Percentiles rank a stretch among this genome's conserved stretches.
Evolutionary conservation across 1,284 basidiomycete species (phyloP).

Genomic region (Ustilago vetiveriae): DNA sequence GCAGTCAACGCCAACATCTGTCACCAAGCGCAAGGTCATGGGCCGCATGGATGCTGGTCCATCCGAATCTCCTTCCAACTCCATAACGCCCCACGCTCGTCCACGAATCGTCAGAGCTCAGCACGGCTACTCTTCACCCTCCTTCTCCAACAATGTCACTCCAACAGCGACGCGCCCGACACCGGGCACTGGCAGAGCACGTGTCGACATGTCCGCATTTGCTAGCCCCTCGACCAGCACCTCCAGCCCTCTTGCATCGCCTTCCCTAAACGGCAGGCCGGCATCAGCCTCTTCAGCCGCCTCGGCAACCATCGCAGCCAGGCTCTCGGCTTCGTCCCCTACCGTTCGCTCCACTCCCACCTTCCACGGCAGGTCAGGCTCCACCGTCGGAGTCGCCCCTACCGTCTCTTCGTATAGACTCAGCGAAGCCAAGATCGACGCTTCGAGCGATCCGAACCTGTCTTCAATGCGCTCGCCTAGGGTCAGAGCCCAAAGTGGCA

Average conservation of each 20-base stretch:
- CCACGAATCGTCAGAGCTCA: constrained; percentile 37
- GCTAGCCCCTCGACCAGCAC: constrained; percentile 24
- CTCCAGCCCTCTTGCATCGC: constrained; percentile 41
- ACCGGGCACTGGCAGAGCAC: constrained; percentile 24
- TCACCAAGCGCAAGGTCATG: constrained; percentile 49
- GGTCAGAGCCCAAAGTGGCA: constrained; percentile 22
- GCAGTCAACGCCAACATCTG: constrained; percentile 34
- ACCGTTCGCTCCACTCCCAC: constrained; percentile 25
- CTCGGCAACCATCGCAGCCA: constrained; percentile 15
- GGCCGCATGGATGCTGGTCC: constrained; percentile 35
- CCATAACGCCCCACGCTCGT: constrained; percentile 33
- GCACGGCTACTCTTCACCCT: constrained; percentile 39
- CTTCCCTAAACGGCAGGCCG: constrained; percentile 15
- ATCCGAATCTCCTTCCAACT: constrained; percentile 27
- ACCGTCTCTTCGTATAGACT: constrained; percentile 14
- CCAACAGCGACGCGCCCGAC: constrained; percentile 16
- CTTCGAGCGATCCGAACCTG: constrained; percentile 16
- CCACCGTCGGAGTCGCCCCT: constrained; percentile 13
- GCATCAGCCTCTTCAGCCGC: constrained; percentile 19
- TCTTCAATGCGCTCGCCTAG: constrained; percentile 21
- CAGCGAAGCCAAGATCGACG: constrained; percentile 17
- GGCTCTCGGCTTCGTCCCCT: constrained; percentile 27
- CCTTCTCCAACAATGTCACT: constrained; percentile 22
- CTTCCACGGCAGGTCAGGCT: constrained; percentile 22
- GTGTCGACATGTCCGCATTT: constrained; percentile 46